Percentiles rank a stretch among this genome's conserved stretches.
Conservation (phyloP, 306 rosid genomes). For the Quillaja saponaria region DNA sequence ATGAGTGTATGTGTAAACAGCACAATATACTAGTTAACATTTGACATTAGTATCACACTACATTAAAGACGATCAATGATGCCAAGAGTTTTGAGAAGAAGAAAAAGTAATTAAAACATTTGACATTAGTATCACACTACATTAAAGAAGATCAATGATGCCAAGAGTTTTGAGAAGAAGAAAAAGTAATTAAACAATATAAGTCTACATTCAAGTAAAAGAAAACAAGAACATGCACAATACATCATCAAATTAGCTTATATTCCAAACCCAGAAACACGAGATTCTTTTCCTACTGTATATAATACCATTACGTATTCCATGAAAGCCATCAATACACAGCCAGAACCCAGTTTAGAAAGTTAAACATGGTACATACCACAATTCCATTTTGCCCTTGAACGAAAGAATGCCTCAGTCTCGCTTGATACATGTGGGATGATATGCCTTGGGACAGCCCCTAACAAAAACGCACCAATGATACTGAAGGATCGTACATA, state of each 20-base stretch:
- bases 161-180: conserved; percentile 20
- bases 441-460: conserved; percentile 98
- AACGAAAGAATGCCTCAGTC: conserved; percentile 86
- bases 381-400: conserved; percentile 97
- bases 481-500: no score
- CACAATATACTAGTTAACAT: no score
- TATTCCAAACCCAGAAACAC: no score
- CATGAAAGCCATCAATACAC: not conserved
- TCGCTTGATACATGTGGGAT: conserved; percentile 87
- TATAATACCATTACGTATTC: not conserved
- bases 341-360: not conserved
- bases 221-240: conserved; percentile 2
- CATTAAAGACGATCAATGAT: not conserved
- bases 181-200: conserved; percentile 13
- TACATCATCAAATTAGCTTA: conserved; percentile 16
- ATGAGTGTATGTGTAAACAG: no score
- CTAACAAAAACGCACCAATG: conserved; percentile 34
- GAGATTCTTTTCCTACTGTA: not conserved
- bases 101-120: conserved; percentile 15
- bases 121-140: not conserved
- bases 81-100: conserved; percentile 17
- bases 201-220: conserved; percentile 10
- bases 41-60: not conserved
- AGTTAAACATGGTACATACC: conserved; percentile 51
- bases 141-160: not conserved